Base-by-base conservation (phyloP, 768 basidiomycete species). In the Leccinum aurantiacum region DNA sequence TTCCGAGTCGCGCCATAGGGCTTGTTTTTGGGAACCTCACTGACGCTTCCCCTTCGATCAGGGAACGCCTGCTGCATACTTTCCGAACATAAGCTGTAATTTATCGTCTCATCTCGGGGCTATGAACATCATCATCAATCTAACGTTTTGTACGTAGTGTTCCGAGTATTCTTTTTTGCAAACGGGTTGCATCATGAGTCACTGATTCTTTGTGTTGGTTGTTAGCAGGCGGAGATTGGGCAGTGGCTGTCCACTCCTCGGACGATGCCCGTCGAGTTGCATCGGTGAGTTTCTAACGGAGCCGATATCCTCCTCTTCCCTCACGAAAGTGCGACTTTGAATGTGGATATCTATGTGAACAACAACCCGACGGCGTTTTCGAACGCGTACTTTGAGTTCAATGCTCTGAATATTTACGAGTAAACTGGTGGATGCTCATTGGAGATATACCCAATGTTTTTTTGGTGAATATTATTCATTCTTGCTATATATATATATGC, bases 221-320 rank as follows among this genome's bases (percentile, higher is more conserved):
- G 6, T 29, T 60, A 41, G 6, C 33, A 74, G 67, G 71, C 46
- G 73, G 74, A 13, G 66, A 70, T 55, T 74, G 67, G 70, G 74
- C 74, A 44, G 70, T 67, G 0, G 52, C 57, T 13, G 56, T 54
- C 22, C 69, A 62, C 15, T 49, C 64, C 31, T 59, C 57, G 4
- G 38, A 53, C 46, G 64, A 10, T 73, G 74, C 31, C 74, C 74
- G 6, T 65, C 62, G 37, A 65, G 59, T 13, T 74, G 71, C 25
- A 53, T 66, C 15, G 64, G 79, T 69, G 50, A 62, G 67, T 41
- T 35, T 29, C 13, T 24, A 27, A 25, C 29, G 15, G 38, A 37
- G 7, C 24, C 13, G 10, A 47, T 24, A 4, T 27, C 13, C 4
- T 6, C 6, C 27, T 25, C 8, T 17, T 38, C 17, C 38, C 17